Evolutionary conservation across 2,329 filamentous ascomycete genomes (phyloP).

Genomic region (Chaetomiaceae sp.): DNA sequence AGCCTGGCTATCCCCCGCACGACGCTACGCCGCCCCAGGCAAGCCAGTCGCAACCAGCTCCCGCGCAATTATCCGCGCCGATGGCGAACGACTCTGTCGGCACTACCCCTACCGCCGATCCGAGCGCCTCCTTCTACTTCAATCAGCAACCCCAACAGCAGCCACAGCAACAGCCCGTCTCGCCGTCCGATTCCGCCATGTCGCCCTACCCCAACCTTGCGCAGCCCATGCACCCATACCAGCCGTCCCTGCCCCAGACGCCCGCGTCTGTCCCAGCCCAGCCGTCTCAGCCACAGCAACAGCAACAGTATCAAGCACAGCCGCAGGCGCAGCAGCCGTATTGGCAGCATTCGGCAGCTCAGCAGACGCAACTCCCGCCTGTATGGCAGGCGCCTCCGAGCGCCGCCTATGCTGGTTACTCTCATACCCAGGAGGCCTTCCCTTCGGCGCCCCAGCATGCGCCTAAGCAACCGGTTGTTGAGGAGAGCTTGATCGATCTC

Average conservation of each 20-base stretch:
- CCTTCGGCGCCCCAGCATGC: constrained; percentile 61
- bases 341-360: constrained; percentile 43
- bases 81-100: constrained; percentile 31
- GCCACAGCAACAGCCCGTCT: constrained; percentile 33
- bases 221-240: constrained; percentile 42
- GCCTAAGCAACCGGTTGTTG: constrained; percentile 54
- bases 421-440: constrained; percentile 52
- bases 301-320: constrained; percentile 27
- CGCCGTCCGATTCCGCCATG: constrained; percentile 38
- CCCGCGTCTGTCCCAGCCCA: constrained; percentile 36
- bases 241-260: constrained; percentile 40
- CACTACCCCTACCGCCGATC: constrained; percentile 41
- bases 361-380: constrained; percentile 37
- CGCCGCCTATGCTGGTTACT: constrained; percentile 45
- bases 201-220: constrained; percentile 52
- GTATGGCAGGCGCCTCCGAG: constrained; percentile 38
- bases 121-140: constrained; percentile 56
- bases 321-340: constrained; percentile 39
- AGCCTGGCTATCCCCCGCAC: constrained; percentile 28
- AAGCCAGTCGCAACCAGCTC: constrained; percentile 31
- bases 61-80: constrained; percentile 31
- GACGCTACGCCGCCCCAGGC: constrained; percentile 30
- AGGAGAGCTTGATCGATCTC: constrained; percentile 78
- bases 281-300: constrained; percentile 31
- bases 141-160: constrained; percentile 36